Conservation (phyloP, 495 filamentous ascomycete species). For the Penicillium daleae region DNA sequence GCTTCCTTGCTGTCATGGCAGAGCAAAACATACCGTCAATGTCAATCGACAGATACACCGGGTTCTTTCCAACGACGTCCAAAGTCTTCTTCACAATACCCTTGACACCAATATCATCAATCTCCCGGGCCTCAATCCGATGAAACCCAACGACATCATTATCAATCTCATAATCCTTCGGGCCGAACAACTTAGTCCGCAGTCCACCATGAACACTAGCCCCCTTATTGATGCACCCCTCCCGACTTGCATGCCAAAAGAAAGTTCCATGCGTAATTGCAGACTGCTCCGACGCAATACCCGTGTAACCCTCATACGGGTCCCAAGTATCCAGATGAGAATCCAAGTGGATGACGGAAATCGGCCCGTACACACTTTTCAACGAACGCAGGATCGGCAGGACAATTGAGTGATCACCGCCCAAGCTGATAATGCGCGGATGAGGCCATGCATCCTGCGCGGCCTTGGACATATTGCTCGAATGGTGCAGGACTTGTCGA, state of each 20-base stretch:
- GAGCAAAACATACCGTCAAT: not conserved
- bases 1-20: not conserved
- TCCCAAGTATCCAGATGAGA: constrained; percentile 63
- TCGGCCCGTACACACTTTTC: not conserved
- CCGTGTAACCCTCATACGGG: constrained; percentile 38
- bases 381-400: not conserved
- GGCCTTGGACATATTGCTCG: not conserved
- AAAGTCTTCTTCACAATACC: not conserved
- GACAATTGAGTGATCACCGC: not conserved
- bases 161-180: not conserved
- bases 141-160: not conserved
- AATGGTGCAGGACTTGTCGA: not conserved
- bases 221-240: constrained; percentile 29
- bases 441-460: not conserved
- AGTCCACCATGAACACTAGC: constrained; percentile 14
- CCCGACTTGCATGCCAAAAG: constrained; percentile 35
- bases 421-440: not conserved
- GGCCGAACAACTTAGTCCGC: not conserved
- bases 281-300: constrained; percentile 31
- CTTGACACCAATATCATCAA: not conserved
- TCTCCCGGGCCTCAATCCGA: not conserved
- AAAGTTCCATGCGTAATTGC: constrained; percentile 39
- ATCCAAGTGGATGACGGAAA: constrained; percentile 62
- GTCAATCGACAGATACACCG: not conserved
- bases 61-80: not conserved